phyloP scores from a whole-genome alignment of 805 yeast genomes.

The Isabelozyma gotoi region DNA sequence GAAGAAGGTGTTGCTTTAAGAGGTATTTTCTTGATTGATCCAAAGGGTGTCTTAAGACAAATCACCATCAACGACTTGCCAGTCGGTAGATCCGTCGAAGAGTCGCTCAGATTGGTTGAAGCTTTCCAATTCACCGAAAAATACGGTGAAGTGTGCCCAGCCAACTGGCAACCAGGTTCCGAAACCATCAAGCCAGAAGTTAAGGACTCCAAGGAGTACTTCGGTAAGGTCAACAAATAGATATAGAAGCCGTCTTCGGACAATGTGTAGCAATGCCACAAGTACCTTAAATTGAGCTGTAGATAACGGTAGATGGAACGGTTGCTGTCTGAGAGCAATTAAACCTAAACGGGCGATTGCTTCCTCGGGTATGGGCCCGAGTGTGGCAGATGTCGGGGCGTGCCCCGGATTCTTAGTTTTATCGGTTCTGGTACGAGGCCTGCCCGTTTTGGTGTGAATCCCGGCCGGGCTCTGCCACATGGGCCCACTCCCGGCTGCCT shows the following conservation, averaged over 20 bases:
- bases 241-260: neutral
- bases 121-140: conserved; percentile 99
- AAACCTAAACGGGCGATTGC: too few species aligned
- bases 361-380: too few species aligned
- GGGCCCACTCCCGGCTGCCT: too few species aligned
- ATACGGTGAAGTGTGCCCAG: conserved; percentile 99
- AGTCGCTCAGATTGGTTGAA: conserved; percentile 94
- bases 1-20: conserved; percentile 97
- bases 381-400: too few species aligned
- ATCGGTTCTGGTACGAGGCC: too few species aligned
- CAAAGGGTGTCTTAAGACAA: conserved; percentile 93
- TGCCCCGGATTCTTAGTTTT: too few species aligned
- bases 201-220: conserved; percentile 85
- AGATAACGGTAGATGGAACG: too few species aligned
- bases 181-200: conserved; percentile 81
- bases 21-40: conserved; percentile 98
- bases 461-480: too few species aligned
- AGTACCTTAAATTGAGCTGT: too few species aligned
- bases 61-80: conserved; percentile 97
- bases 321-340: too few species aligned
- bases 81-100: conserved; percentile 98
- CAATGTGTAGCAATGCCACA: too few species aligned
- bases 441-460: too few species aligned
- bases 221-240: conserved; percentile 77
- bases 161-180: conserved; percentile 92